Evolutionary conservation across 2,329 filamentous ascomycete species (phyloP).

Genomic region (Hymenoscyphus salicellus): DNA sequence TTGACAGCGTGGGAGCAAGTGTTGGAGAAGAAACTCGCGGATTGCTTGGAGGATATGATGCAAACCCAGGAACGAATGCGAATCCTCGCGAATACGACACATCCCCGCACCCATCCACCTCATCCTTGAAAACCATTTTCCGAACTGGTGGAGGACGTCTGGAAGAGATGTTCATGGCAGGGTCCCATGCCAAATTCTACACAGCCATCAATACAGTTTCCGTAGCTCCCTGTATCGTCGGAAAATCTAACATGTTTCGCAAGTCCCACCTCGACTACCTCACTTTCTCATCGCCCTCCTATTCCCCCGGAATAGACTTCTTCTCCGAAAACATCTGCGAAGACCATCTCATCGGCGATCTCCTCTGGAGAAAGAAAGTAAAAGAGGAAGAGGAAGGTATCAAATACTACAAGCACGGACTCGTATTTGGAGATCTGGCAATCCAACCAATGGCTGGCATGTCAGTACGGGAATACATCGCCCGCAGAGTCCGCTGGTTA

Average conservation of each 20-base stretch:
- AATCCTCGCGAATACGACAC: slow-evolving; percentile 29
- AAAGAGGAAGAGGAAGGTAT: slow-evolving; percentile 44
- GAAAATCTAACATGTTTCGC: slow-evolving; percentile 98
- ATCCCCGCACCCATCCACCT: slow-evolving; percentile 23
- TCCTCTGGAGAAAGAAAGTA: slow-evolving; percentile 73
- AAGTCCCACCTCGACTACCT: slow-evolving; percentile 81
- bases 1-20: slow-evolving; percentile 61
- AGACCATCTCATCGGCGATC: slow-evolving; percentile 90
- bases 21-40: slow-evolving; percentile 25
- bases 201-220: slow-evolving; percentile 91
- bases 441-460: slow-evolving; percentile 87
- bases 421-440: slow-evolving; percentile 81
- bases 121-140: slow-evolving; percentile 24
- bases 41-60: slow-evolving; percentile 14
- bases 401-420: slow-evolving; percentile 71
- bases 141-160: slow-evolving; percentile 70
- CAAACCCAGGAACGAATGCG: slow-evolving; percentile 36
- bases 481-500: slow-evolving; percentile 82
- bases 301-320: slow-evolving; percentile 73
- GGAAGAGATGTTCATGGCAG: slow-evolving; percentile 93
- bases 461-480: slow-evolving; percentile 72
- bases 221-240: slow-evolving; percentile 88
- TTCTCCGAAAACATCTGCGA: slow-evolving; percentile 98
- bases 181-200: slow-evolving; percentile 95
- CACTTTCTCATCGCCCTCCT: slow-evolving; percentile 44